Evolutionary conservation across 2,329 filamentous ascomycete genomes (phyloP).

Genomic region (Pseudohalonectria lignicola): DNA sequence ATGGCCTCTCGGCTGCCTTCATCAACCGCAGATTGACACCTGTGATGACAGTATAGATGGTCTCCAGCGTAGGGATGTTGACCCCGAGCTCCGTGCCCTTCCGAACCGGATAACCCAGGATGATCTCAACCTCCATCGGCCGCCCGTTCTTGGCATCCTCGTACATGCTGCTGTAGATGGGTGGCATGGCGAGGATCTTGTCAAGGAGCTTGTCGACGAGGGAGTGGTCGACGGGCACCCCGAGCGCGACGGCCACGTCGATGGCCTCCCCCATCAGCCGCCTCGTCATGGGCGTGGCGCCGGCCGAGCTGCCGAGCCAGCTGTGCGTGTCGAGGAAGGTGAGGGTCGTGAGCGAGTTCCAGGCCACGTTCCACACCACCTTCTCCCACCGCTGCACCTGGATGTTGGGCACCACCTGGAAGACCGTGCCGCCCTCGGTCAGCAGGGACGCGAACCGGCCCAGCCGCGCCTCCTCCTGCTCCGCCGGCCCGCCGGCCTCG

Average conservation of each 20-base stretch:
- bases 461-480: constrained; percentile 23
- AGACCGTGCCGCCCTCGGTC: constrained; percentile 27
- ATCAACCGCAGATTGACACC: constrained; percentile 16
- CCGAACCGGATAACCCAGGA: constrained; percentile 47
- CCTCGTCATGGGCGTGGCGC: constrained; percentile 35
- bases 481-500: constrained; percentile 9
- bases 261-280: constrained; percentile 42
- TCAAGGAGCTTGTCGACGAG: constrained; percentile 33
- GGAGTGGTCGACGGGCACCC: constrained; percentile 29
- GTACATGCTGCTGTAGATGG: constrained; percentile 40
- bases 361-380: constrained; percentile 47
- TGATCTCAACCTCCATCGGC: constrained; percentile 52
- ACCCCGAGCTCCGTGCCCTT: constrained; percentile 42
- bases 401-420: constrained; percentile 39
- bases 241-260: constrained; percentile 44
- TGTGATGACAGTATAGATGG: constrained; percentile 21
- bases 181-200: constrained; percentile 32
- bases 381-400: constrained; percentile 50
- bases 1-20: neutral
- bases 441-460: constrained; percentile 28
- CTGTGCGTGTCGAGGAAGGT: constrained; percentile 39
- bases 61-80: constrained; percentile 38
- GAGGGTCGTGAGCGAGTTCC: constrained; percentile 50
- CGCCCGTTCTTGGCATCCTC: constrained; percentile 44
- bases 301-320: constrained; percentile 31